Conservation (phyloP, 352 stramenopile genomes). For the Phytophthora hybrid region DNA sequence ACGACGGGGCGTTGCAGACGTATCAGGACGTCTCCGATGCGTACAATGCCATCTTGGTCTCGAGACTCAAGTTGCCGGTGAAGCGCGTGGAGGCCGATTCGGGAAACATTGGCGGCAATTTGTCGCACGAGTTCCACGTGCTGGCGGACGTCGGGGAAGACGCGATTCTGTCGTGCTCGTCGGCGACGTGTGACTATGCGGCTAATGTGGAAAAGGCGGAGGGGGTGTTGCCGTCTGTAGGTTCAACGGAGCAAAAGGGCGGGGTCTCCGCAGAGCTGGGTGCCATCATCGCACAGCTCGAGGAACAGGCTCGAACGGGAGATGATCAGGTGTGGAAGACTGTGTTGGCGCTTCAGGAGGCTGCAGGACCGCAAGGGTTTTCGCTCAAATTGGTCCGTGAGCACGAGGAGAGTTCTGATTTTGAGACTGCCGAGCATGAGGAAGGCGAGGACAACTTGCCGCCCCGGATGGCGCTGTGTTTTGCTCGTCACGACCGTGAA, state of each 20-base stretch:
- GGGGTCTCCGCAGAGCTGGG: constrained; percentile 21
- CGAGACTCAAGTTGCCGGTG: constrained; percentile 71
- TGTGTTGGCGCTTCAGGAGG: constrained; percentile 40
- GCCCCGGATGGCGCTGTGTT: constrained; percentile 54
- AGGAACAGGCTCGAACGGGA: constrained; percentile 18
- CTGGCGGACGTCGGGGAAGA: constrained; percentile 87
- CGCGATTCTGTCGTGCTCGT: constrained; percentile 75
- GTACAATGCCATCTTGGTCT: constrained; percentile 81
- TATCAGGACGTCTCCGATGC: constrained; percentile 84
- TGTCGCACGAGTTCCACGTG: constrained; percentile 92
- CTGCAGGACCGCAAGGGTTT: constrained; percentile 26
- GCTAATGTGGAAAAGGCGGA: constrained; percentile 91
- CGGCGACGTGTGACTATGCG: constrained; percentile 67
- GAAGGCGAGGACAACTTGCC: constrained; percentile 1
- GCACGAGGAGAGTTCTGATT: constrained; percentile 27
- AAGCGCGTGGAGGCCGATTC: constrained; percentile 88
- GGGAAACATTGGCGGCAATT: constrained; percentile 88
- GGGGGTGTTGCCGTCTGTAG: constrained; percentile 38
- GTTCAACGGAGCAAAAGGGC: neutral
- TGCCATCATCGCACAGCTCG: constrained; percentile 36
- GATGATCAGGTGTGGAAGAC: constrained; percentile 43
- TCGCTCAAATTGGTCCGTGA: constrained; percentile 52
- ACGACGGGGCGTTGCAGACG: constrained; percentile 63
- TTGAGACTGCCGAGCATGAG: constrained; percentile 9
- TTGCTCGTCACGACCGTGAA: constrained; percentile 65